Percentiles rank a stretch among this genome's conserved stretches.
Evolutionary conservation across 2,329 filamentous ascomycete genomes (phyloP).

Genomic region (Amauroascus niger): DNA sequence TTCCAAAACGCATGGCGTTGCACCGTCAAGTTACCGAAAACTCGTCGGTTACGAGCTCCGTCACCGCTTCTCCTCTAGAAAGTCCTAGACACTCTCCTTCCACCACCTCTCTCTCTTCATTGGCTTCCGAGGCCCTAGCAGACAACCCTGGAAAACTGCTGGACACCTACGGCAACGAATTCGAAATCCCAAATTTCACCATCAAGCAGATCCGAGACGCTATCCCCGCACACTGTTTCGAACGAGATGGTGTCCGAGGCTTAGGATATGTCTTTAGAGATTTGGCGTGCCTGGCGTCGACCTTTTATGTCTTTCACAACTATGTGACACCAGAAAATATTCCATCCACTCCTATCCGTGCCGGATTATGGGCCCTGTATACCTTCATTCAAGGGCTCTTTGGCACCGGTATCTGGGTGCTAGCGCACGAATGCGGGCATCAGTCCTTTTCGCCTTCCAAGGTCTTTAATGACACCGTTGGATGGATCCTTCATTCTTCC

Average conservation of each 20-base stretch:
- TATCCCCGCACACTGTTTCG: conserved; percentile 94
- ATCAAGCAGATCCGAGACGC: conserved; percentile 96
- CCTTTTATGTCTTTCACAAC: conserved; percentile 82
- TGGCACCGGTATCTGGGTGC: conserved; percentile 87
- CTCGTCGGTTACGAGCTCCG: conserved; percentile 47
- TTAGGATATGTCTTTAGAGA: conserved; percentile 80
- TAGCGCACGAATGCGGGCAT: conserved; percentile 97
- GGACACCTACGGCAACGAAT: conserved; percentile 91
- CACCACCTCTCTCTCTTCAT: conserved; percentile 82
- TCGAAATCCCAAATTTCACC: conserved; percentile 86
- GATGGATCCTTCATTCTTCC: conserved; percentile 80
- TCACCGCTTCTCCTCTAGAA: conserved; percentile 47
- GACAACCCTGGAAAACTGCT: conserved; percentile 49
- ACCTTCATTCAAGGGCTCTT: conserved; percentile 85
- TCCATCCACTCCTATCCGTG: conserved; percentile 58
- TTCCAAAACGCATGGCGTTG: conserved; percentile 40
- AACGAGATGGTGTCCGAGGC: conserved; percentile 68
- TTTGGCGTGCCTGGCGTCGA: conserved; percentile 58
- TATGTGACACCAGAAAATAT: conserved; percentile 79
- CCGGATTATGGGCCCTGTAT: conserved; percentile 55
- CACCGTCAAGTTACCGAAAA: conserved; percentile 46
- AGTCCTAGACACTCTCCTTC: conserved; percentile 60
- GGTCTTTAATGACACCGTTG: conserved; percentile 79
- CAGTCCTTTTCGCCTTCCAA: conserved; percentile 92
- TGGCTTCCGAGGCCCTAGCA: conserved; percentile 59